Evolutionary conservation across 495 filamentous ascomycete genomes (phyloP), one percentile per base, ranked within the genome.

Genomic region (Cercophora sp.): DNA sequence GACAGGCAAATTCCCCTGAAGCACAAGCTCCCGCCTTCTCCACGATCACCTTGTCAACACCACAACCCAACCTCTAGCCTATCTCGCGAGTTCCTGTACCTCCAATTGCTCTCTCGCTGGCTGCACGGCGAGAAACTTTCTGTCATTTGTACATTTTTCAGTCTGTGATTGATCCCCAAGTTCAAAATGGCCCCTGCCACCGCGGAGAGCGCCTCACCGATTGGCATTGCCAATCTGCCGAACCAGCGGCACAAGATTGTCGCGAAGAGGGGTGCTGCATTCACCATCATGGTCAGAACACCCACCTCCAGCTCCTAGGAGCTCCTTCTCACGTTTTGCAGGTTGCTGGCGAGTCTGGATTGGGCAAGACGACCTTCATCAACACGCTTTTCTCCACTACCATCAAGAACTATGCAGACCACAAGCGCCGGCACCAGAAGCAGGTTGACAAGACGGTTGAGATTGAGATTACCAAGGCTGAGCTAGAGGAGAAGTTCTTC

Each of bases 401-500:
- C 61, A 98, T 98, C 81, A 98, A 98, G 80, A 98, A 97, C 82
- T 98, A 98, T 70, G 92, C 93, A 77, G 93, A 98, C 70, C 93
- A 98, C 81, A 91, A 93, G 78, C 87, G 89, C 70, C 88, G 93
- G 61, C 93, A 98, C 74, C 88, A 91, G 74, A 98, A 98, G 83
- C 93, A 98, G 76, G 80, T 96, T 49, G 93, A 98, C 79, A 96
- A 96, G 76, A 98, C 93, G 8, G 93, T 98, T 49, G 93, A 98
- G 78, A 98, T 98, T 64, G 93, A 97, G 71, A 98, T 98, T 67
- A 98, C 93, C 69, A 98, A 98, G 81, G 93, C 93, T 44, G 93
- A 98, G 78, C 75, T 98, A 54, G 93, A 98, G 77, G 93, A 98
- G 84, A 98, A 98, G 80, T 98, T 98, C 80, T 98, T 98, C 85